A percentile compares a stretch with the other conserved stretches of the same genome.
These are phyloP conservation scores for Suillus sp. DNA, from an alignment of 768 basidiomycete genomes.

Conservation along the genomic window DNA sequence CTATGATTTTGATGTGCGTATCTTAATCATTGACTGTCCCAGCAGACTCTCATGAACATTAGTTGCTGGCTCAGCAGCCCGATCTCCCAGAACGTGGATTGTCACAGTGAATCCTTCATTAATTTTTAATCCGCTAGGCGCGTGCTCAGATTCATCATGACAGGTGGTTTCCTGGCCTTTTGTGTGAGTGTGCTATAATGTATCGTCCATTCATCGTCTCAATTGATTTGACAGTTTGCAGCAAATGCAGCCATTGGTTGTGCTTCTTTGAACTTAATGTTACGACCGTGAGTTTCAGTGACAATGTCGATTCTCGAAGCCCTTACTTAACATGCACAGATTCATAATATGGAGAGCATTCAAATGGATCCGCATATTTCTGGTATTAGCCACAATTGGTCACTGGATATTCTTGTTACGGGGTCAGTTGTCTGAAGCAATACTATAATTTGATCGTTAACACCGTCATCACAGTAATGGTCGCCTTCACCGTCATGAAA, in stretches of 20 bases:
- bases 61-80: background rate
- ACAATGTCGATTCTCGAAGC: background rate
- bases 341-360: background rate
- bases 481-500: background rate
- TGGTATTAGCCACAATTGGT: conserved; percentile 1
- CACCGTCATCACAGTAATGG: background rate
- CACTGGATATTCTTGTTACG: conserved; percentile 2
- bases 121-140: background rate
- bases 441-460: background rate
- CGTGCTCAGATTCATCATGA: background rate
- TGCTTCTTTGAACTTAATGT: conserved; percentile 1
- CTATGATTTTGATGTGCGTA: background rate
- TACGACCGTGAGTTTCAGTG: conserved; percentile 1
- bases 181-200: background rate
- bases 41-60: background rate
- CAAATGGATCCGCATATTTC: background rate
- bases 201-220: background rate
- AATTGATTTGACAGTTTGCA: background rate
- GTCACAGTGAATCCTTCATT: background rate
- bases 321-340: conserved; percentile 2
- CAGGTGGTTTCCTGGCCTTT: conserved; percentile 5
- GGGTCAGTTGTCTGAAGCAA: background rate
- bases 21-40: too few relatives aligned
- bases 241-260: conserved; percentile 6
- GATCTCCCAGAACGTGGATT: background rate